Evolutionary conservation across 495 filamentous ascomycete species (phyloP).

Genomic region (Podospora tetraspora): DNA sequence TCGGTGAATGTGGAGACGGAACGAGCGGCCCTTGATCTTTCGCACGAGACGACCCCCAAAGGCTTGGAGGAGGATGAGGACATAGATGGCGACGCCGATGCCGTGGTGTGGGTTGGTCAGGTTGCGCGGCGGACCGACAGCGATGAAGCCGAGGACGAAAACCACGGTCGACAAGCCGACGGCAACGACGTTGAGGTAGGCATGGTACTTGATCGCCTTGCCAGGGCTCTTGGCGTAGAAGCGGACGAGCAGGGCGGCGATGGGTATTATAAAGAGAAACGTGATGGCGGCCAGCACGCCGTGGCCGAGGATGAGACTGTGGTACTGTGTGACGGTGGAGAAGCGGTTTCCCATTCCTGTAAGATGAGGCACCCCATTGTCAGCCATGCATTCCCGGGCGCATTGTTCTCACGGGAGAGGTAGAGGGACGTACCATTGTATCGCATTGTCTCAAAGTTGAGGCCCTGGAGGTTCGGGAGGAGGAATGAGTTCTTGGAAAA

Average conservation of each 20-base stretch:
- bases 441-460: conserved; percentile 91
- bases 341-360: conserved; percentile 91
- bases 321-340: conserved; percentile 66
- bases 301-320: conserved; percentile 73
- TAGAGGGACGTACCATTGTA: conserved; percentile 67
- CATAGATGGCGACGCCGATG: conserved; percentile 87
- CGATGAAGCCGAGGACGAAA: conserved; percentile 72
- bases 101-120: conserved; percentile 93
- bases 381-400: conserved; percentile 1
- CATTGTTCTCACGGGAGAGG: neutral
- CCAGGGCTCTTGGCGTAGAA: conserved; percentile 59
- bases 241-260: conserved; percentile 68
- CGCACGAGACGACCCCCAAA: conserved; percentile 70
- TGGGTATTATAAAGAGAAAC: conserved; percentile 78
- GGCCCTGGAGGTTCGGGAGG: conserved; percentile 75
- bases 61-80: conserved; percentile 72
- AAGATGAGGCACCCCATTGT: neutral
- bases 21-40: conserved; percentile 51
- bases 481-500: conserved; percentile 76
- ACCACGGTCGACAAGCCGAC: conserved; percentile 64
- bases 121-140: conserved; percentile 68
- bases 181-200: conserved; percentile 81
- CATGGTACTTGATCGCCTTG: conserved; percentile 69
- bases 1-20: conserved; percentile 77
- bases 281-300: conserved; percentile 81